Evolutionary conservation across 164 flowering plant species (phyloP).

Genomic region (Annona squamosa): DNA sequence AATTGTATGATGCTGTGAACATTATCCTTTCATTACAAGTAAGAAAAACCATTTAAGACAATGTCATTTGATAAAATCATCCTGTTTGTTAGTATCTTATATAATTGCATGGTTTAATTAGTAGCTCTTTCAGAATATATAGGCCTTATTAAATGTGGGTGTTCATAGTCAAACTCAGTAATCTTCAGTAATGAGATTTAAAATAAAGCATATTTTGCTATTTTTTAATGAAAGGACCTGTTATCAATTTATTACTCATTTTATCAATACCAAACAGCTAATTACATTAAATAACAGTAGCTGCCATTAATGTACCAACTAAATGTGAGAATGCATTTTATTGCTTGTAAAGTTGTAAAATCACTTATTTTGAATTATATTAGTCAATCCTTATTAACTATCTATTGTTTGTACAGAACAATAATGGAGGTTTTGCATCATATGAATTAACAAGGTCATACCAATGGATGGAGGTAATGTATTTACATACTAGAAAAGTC

Average conservation of each 20-base stretch:
- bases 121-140: not conserved
- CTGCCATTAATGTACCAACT: conserved; percentile 23
- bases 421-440: conserved; percentile 48
- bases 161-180: too few species aligned
- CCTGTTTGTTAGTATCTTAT: too few species aligned
- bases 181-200: not conserved
- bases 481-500: not conserved
- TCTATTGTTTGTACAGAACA: conserved; percentile 24
- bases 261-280: not conserved
- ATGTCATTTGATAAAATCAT: too few species aligned
- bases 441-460: conserved; percentile 57
- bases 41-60: not conserved
- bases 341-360: conserved; percentile 27
- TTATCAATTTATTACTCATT: not conserved
- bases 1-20: conserved; percentile 55
- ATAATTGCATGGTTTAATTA: not conserved
- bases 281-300: conserved; percentile 7
- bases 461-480: conserved; percentile 47
- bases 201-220: not conserved
- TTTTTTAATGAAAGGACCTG: too few species aligned
- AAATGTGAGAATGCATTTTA: conserved; percentile 28
- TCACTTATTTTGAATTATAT: not conserved
- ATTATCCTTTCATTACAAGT: conserved; percentile 73
- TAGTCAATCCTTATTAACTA: not conserved
- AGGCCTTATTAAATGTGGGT: too few species aligned